Evolutionary conservation across 164 flowering plant genomes (phyloP).

Genomic region (Taxillus chinensis): DNA sequence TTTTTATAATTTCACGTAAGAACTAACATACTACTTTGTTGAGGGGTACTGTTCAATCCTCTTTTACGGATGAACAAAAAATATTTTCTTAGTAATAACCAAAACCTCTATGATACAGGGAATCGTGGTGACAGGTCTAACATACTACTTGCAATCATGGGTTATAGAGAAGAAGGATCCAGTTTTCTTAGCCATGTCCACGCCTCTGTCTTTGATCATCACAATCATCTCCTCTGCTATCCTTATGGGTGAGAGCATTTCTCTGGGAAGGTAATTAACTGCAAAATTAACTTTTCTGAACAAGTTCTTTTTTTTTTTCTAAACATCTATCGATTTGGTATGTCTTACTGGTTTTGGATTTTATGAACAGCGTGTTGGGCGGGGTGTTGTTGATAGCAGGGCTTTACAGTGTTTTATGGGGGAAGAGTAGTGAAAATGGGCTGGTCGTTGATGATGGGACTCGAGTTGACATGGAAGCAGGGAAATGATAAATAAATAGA

Average conservation of each 20-base stretch:
- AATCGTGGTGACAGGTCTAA: constrained; percentile 48
- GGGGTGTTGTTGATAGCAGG: constrained; percentile 44
- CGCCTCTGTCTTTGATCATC: constrained; percentile 44
- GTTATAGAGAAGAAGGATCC: constrained; percentile 79
- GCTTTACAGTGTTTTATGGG: constrained; percentile 54
- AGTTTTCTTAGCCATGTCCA: constrained; percentile 57
- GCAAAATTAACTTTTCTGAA: background rate
- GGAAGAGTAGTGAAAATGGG: constrained; percentile 31
- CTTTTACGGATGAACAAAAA: too few relatives aligned
- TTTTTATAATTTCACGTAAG: too few relatives aligned
- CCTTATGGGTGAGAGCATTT: constrained; percentile 44
- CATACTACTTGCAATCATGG: constrained; percentile 69
- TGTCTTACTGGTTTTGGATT: too few relatives aligned
- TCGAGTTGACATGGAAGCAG: too few relatives aligned
- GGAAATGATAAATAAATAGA: too few relatives aligned
- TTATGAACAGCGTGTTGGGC: constrained; percentile 31
- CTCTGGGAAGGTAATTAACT: constrained; percentile 50
- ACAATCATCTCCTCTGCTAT: constrained; percentile 42
- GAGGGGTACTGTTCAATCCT: too few relatives aligned
- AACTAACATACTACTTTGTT: too few relatives aligned
- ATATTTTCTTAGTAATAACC: too few relatives aligned
- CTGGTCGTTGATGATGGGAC: background rate
- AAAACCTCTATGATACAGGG: constrained; percentile 31
- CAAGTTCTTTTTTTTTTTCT: too few relatives aligned
- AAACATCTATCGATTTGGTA: background rate